These are phyloP conservation scores for Linanthus parryae DNA, from an alignment of 148 eudicot genomes.

Conservation along the genomic window DNA sequence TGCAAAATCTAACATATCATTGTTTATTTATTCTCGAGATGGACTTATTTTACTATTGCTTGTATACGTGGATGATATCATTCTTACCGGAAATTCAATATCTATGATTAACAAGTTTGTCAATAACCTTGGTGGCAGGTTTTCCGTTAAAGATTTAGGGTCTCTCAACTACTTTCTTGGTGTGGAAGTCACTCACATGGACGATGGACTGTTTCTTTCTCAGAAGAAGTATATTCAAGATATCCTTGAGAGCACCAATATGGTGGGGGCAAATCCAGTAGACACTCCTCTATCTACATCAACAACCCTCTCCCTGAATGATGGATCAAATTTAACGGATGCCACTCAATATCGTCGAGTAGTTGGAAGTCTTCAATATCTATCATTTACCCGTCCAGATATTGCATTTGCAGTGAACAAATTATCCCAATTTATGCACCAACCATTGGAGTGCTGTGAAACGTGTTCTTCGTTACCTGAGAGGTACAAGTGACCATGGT, in stretches of 20 bases:
- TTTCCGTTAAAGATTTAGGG: slow-evolving; percentile 1
- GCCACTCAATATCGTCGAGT: background rate
- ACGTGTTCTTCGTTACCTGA: slow-evolving; percentile 4
- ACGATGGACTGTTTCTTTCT: background rate
- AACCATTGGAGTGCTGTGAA: slow-evolving; percentile 7
- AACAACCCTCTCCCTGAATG: background rate
- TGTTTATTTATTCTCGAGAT: no score
- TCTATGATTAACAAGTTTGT: background rate
- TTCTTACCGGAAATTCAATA: background rate
- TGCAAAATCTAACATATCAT: no score
- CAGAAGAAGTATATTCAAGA: background rate
- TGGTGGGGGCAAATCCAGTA: background rate
- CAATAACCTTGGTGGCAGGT: background rate
- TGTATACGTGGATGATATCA: no score
- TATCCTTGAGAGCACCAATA: background rate
- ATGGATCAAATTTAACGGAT: background rate
- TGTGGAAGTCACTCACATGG: background rate
- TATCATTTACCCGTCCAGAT: slow-evolving; percentile 1
- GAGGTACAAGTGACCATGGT: background rate
- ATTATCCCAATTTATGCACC: background rate
- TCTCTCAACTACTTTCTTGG: slow-evolving; percentile 2
- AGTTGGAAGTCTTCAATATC: slow-evolving; percentile 3
- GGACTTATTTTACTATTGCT: no score
- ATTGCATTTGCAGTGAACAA: background rate
- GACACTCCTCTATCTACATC: slow-evolving; percentile 1